A percentile compares a stretch with the other conserved stretches of the same genome.
Evolutionary conservation across 805 yeast species (phyloP).

Genomic region (Candida tibetensis): DNA sequence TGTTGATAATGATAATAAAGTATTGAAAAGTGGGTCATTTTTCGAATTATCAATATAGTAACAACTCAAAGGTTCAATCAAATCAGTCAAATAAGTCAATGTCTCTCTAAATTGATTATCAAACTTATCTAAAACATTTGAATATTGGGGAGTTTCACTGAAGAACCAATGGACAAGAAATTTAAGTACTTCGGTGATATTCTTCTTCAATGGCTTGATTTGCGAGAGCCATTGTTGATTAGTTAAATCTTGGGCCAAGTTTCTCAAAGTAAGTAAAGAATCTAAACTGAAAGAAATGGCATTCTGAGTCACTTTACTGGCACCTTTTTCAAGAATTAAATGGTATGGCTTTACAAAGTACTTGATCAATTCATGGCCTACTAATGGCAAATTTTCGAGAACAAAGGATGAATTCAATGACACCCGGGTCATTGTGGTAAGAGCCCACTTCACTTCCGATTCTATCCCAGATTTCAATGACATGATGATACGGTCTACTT

Average conservation of each 20-base stretch:
- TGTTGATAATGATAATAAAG: constrained; percentile 50
- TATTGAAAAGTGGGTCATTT: constrained; percentile 64
- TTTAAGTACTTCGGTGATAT: constrained; percentile 45
- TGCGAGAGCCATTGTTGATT: constrained; percentile 76
- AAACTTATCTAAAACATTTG: constrained; percentile 18
- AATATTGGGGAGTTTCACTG: constrained; percentile 12
- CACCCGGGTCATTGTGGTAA: constrained; percentile 50
- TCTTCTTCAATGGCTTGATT: constrained; percentile 45
- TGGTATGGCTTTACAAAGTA: constrained; percentile 36
- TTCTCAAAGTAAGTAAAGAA: constrained; percentile 69
- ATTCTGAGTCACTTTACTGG: constrained; percentile 15
- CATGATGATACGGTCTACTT: constrained; percentile 64
- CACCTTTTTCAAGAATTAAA: constrained; percentile 17
- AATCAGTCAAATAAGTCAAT: constrained; percentile 66
- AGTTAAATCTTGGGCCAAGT: constrained; percentile 76
- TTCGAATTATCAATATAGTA: constrained; percentile 72
- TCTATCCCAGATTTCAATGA: constrained; percentile 63
- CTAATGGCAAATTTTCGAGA: constrained; percentile 41
- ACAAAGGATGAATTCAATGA: constrained; percentile 21
- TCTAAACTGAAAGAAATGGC: constrained; percentile 31
- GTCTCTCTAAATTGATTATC: constrained; percentile 52
- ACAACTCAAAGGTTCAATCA: constrained; percentile 80
- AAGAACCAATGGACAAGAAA: constrained; percentile 35
- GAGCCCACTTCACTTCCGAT: constrained; percentile 70
- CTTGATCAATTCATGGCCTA: constrained; percentile 41